phyloP scores from a whole-genome alignment of 352 stramenopile species.

The Globisporangium abappressorium region DNA sequence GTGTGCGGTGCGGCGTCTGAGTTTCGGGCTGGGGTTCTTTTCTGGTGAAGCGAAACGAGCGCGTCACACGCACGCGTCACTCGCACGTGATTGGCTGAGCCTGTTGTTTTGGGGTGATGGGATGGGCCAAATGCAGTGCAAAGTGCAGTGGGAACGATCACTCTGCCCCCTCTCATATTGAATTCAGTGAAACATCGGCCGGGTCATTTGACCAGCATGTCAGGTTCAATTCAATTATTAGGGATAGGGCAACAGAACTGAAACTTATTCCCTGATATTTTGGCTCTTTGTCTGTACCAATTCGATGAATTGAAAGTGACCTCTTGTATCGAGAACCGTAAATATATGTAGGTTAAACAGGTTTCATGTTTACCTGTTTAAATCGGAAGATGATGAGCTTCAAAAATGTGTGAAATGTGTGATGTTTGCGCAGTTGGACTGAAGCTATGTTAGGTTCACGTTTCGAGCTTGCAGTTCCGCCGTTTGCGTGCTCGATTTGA shows the following conservation, averaged over 20 bases:
- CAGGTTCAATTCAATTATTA: no score
- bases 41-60: slow-evolving; percentile 4
- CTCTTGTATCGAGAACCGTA: background rate
- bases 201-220: no score
- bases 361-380: no score
- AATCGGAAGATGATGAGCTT: background rate
- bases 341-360: background rate
- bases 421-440: background rate
- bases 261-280: no score
- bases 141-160: background rate
- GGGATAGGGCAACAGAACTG: no score
- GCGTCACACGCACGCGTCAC: slow-evolving; percentile 12
- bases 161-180: background rate
- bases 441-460: background rate
- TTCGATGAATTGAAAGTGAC: no score
- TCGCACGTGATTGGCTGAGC: slow-evolving; percentile 9
- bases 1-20: background rate
- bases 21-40: slow-evolving; percentile 1
- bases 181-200: no score
- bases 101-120: background rate
- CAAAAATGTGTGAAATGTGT: background rate
- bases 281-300: no score
- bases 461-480: background rate
- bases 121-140: background rate
- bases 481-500: background rate